These are phyloP conservation scores for Lachnellula cervina DNA, from an alignment of 2,329 filamentous ascomycete species.

Conservation along the genomic window DNA sequence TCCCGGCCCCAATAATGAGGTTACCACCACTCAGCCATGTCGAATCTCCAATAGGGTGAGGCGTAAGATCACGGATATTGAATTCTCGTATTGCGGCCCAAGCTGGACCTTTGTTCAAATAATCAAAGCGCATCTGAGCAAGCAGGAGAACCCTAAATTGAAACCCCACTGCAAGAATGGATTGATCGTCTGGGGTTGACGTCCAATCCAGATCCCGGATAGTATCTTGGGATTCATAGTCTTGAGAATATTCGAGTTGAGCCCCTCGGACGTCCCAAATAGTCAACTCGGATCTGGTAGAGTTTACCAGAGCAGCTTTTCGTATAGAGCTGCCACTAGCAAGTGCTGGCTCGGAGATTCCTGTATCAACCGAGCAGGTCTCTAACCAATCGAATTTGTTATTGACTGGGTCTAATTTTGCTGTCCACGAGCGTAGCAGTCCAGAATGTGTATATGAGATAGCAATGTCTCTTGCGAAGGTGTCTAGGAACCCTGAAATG, in stretches of 20 bases:
- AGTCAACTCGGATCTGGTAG: conserved; percentile 66
- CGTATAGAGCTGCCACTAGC: conserved; percentile 82
- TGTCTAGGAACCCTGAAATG: conserved; percentile 74
- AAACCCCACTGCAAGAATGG: conserved; percentile 88
- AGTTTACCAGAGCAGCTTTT: conserved; percentile 79
- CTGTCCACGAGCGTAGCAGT: conserved; percentile 78
- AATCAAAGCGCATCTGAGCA: conserved; percentile 86
- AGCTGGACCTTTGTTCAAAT: conserved; percentile 80
- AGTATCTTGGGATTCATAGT: conserved; percentile 65
- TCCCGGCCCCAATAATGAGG: conserved; percentile 82
- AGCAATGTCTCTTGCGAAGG: conserved; percentile 80
- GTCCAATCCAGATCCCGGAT: conserved; percentile 93
- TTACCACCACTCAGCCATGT: conserved; percentile 85
- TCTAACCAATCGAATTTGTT: conserved; percentile 71
- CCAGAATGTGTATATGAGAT: conserved; percentile 77
- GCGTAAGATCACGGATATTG: conserved; percentile 72
- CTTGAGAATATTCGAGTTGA: conserved; percentile 74
- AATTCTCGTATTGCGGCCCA: conserved; percentile 86
- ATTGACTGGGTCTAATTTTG: conserved; percentile 59
- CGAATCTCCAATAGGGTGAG: conserved; percentile 87
- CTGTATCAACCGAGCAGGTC: conserved; percentile 77
- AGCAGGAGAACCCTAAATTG: conserved; percentile 78
- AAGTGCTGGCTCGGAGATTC: conserved; percentile 65
- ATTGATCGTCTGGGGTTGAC: conserved; percentile 82
- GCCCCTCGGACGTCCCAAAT: conserved; percentile 87